These are phyloP conservation scores for Lepidium aucheri DNA, from an alignment of 345 rosid genomes.

Conservation along the genomic window DNA sequence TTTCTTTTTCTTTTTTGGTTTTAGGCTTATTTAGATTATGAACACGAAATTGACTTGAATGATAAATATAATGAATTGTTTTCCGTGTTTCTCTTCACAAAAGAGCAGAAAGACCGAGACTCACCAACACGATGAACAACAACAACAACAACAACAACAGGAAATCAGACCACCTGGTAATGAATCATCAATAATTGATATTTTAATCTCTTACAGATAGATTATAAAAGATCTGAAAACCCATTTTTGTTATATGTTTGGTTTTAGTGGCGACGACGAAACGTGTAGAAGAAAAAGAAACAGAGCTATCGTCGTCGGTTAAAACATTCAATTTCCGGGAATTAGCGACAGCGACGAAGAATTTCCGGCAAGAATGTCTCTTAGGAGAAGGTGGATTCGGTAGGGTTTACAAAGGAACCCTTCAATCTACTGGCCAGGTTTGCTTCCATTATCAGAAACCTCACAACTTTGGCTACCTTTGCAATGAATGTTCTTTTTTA, in stretches of 20 bases:
- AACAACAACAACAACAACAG: too few relatives aligned
- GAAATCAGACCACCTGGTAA: conserved; percentile 22
- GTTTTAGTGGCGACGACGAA: conserved; percentile 23
- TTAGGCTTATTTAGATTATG: background rate
- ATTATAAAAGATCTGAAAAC: too few relatives aligned
- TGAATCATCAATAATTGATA: background rate
- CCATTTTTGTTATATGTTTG: background rate
- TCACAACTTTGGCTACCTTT: background rate
- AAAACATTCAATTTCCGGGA: conserved; percentile 51
- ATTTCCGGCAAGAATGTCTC: conserved; percentile 63
- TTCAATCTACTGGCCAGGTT: conserved; percentile 58
- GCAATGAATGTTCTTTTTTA: background rate
- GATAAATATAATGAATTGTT: conserved; percentile 49
- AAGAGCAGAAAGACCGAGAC: conserved; percentile 29
- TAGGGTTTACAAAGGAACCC: conserved; percentile 64
- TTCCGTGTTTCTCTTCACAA: conserved; percentile 56
- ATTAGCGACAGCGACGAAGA: conserved; percentile 65
- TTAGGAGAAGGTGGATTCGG: conserved; percentile 81
- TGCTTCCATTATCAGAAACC: background rate
- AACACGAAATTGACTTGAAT: background rate
- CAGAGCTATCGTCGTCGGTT: background rate
- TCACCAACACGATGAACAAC: background rate
- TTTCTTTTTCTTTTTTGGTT: background rate
- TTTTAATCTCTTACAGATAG: too few relatives aligned
- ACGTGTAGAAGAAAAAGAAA: conserved; percentile 1